Evolutionary conservation across 768 basidiomycete species (phyloP), one percentile per base, ranked within the genome.

Genomic region (Xerocomus potaroensis): DNA sequence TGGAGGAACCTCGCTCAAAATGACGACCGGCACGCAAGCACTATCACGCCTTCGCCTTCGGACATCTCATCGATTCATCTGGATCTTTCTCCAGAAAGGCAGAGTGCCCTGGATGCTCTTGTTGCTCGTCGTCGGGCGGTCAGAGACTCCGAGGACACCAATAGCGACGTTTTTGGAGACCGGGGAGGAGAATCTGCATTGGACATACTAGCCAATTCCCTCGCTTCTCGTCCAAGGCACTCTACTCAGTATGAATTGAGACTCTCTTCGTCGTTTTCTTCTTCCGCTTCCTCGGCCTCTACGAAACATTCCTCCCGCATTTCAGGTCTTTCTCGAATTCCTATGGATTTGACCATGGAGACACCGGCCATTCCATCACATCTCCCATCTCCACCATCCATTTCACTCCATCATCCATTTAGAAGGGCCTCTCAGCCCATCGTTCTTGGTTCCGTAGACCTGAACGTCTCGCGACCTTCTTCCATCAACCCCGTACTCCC

Each of bases 1-100:
- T 78, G 72, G 72, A 76, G 74, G 58, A 67, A 61, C 21, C 56
- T 70, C 11, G 74, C 74, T 15, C 62, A 69, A 40, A 65, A 63
- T 49, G 59, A 67, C 44, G 48, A 39, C 38, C 43, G 37, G 37
- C 51, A 64, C 10, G 30, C 51, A 36, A 46, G 27, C 22, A 50
- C 32, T 1, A 33, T 67, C 34, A 66, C 67, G 0, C 65, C 66
- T 11, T 64, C 62, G 3, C 55, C 64, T 6, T 69, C 66, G 6
- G 53, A 62, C 32, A 57, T 67, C 27, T 67, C 64, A 4, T 61
- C 61, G 8, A 51, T 60, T 41, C 59, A 41, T 14, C 55, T 64
- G 19, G 47, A 48, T 8, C 50, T 68, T n/a, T 52, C 55, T 38
- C 51, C 56, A 0, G 56, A 56, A 31, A 59, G 66, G 19, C 59